These are phyloP conservation scores for Mortierella sp. DNA, from an alignment of 371 early-diverging fungal genomes.

Conservation along the genomic window DNA sequence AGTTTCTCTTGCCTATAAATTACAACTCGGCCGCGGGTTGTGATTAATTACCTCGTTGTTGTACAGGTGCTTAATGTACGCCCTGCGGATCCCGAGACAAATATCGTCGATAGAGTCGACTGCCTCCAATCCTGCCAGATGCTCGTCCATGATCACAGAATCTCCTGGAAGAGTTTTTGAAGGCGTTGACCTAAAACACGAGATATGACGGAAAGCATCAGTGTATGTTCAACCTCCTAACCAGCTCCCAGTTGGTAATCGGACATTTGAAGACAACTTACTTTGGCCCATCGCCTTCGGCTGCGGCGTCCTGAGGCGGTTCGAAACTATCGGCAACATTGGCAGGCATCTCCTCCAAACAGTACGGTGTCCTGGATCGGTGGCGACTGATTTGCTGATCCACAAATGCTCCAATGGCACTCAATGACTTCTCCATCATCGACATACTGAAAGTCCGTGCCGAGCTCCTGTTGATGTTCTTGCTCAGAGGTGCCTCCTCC, in stretches of 20 bases:
- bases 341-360: conserved; percentile 26
- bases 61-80: conserved; percentile 45
- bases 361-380: not conserved
- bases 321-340: not conserved
- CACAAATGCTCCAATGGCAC: conserved; percentile 37
- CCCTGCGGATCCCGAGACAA: conserved; percentile 39
- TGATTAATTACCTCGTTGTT: conserved; percentile 29
- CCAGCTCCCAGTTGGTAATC: not conserved
- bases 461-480: not conserved
- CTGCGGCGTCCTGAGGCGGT: not conserved
- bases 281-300: conserved; percentile 7
- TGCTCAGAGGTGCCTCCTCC: no score
- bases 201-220: not conserved
- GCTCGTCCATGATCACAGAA: conserved; percentile 9
- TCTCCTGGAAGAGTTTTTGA: conserved; percentile 41
- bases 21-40: not conserved
- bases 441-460: conserved; percentile 30
- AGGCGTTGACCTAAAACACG: not conserved
- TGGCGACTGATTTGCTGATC: conserved; percentile 13
- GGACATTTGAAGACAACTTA: not conserved
- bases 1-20: not conserved
- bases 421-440: conserved; percentile 44
- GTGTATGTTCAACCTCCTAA: not conserved
- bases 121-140: not conserved
- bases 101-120: conserved; percentile 35